Conservation (phyloP, 192 early-diverging fungal species). For the Phycomyces nitens region DNA sequence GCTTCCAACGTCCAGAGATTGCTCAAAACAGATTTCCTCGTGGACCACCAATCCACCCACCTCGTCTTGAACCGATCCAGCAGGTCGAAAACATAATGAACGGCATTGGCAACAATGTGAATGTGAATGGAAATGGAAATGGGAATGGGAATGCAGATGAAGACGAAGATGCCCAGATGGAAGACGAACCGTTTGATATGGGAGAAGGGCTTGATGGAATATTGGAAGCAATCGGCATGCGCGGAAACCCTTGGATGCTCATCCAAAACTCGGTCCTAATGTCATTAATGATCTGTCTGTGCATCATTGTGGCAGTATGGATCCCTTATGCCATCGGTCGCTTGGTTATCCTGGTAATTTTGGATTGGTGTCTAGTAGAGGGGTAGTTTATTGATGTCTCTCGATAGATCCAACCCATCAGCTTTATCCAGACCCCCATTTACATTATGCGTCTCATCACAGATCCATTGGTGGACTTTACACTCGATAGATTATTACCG, state of each 20-base stretch:
- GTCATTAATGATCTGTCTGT: slow-evolving; percentile 64
- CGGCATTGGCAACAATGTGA: no score
- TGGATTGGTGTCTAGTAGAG: no score
- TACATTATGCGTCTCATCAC: slow-evolving; percentile 58
- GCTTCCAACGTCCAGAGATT: background rate
- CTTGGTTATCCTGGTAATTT: slow-evolving; percentile 42
- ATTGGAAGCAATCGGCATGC: slow-evolving; percentile 89
- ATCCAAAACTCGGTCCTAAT: slow-evolving; percentile 82
- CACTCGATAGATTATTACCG: slow-evolving; percentile 42
- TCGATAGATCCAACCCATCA: slow-evolving; percentile 49
- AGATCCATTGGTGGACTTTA: slow-evolving; percentile 71
- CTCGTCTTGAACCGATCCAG: no score
- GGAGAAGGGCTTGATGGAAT: slow-evolving; percentile 71
- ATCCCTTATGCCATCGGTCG: slow-evolving; percentile 70
- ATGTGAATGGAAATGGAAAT: slow-evolving; percentile 4
- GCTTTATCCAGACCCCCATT: slow-evolving; percentile 49
- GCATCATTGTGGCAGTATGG: slow-evolving; percentile 70
- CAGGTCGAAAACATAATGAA: no score
- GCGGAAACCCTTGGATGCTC: slow-evolving; percentile 76
- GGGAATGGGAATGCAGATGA: background rate
- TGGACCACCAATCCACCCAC: no score
- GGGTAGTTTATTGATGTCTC: no score
- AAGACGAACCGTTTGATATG: slow-evolving; percentile 48
- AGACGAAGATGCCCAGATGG: slow-evolving; percentile 18
- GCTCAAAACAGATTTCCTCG: no score